Evolutionary conservation across 2,329 filamentous ascomycete genomes (phyloP).

Genomic region (Diaporthe vexans): DNA sequence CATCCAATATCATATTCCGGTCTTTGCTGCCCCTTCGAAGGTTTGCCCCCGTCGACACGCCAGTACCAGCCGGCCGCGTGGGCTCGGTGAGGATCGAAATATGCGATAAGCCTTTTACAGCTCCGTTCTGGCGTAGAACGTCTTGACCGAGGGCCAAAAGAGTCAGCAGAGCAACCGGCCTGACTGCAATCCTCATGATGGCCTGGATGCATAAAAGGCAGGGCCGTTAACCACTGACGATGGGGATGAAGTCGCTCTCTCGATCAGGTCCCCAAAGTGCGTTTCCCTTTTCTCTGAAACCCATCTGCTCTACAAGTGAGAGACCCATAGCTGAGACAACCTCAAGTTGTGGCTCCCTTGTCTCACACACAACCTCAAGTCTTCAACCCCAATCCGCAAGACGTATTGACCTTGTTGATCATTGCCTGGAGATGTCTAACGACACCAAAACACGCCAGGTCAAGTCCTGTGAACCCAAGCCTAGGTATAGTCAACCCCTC

Average conservation of each 20-base stretch:
- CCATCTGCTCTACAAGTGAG: slow-evolving; percentile 19
- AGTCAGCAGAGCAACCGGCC: slow-evolving; percentile 25
- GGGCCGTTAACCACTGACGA: slow-evolving; percentile 1
- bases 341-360: background rate
- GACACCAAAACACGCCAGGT: slow-evolving; percentile 26
- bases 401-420: background rate
- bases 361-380: slow-evolving; percentile 2
- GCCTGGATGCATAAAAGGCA: slow-evolving; percentile 17
- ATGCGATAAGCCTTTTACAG: slow-evolving; percentile 39
- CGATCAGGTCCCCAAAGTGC: slow-evolving; percentile 22
- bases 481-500: slow-evolving; percentile 12
- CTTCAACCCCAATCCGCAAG: background rate
- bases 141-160: slow-evolving; percentile 26
- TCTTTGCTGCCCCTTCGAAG: slow-evolving; percentile 6
- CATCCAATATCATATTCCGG: slow-evolving; percentile 30
- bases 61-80: slow-evolving; percentile 26
- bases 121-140: slow-evolving; percentile 32
- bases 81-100: slow-evolving; percentile 32
- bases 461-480: slow-evolving; percentile 21
- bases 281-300: slow-evolving; percentile 16
- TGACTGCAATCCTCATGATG: slow-evolving; percentile 21
- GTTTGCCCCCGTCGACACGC: slow-evolving; percentile 26
- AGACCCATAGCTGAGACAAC: slow-evolving; percentile 10
- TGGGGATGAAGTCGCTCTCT: background rate
- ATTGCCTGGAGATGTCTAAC: slow-evolving; percentile 36